Conservation (phyloP, 139 green algal species). For the Edaphochlamys debaryana region DNA sequence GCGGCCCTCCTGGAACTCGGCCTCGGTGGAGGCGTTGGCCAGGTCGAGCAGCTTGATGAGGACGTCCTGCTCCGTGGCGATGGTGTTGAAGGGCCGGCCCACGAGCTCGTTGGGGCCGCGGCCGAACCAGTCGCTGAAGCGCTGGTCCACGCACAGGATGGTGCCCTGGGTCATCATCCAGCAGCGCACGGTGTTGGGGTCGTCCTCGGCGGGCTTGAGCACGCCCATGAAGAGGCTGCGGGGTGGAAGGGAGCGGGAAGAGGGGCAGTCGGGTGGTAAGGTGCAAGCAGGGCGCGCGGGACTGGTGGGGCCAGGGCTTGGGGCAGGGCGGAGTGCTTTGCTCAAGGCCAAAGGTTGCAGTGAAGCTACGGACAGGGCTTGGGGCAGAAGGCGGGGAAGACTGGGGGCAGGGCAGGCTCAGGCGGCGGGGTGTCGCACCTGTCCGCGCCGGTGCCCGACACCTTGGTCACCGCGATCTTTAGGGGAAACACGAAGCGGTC, state of each 20-base stretch:
- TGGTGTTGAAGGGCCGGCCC: conserved; percentile 30
- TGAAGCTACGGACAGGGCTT: too few relatives aligned
- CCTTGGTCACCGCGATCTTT: conserved; percentile 44
- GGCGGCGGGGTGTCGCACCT: too few relatives aligned
- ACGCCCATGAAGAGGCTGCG: conserved; percentile 52
- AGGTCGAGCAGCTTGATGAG: conserved; percentile 45
- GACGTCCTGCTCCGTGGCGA: conserved; percentile 39
- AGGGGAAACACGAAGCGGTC: conserved; percentile 56
- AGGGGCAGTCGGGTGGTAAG: too few relatives aligned
- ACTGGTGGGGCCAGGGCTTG: neutral
- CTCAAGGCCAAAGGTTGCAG: too few relatives aligned
- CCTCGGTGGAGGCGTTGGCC: conserved; percentile 29
- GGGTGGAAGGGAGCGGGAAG: neutral
- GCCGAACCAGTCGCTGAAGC: conserved; percentile 52
- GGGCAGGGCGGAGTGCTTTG: too few relatives aligned
- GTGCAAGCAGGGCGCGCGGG: neutral
- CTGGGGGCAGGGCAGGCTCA: too few relatives aligned
- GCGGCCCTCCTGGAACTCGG: conserved; percentile 34
- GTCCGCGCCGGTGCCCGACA: conserved; percentile 44
- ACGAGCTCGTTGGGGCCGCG: conserved; percentile 32
- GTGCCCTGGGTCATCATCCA: conserved; percentile 42
- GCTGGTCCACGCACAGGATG: conserved; percentile 49
- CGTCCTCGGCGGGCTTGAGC: conserved; percentile 34
- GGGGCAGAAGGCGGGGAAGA: too few relatives aligned
- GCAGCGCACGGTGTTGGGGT: conserved; percentile 26